Conservation (phyloP, 1,139 yeast species). For the Candida sp. region DNA sequence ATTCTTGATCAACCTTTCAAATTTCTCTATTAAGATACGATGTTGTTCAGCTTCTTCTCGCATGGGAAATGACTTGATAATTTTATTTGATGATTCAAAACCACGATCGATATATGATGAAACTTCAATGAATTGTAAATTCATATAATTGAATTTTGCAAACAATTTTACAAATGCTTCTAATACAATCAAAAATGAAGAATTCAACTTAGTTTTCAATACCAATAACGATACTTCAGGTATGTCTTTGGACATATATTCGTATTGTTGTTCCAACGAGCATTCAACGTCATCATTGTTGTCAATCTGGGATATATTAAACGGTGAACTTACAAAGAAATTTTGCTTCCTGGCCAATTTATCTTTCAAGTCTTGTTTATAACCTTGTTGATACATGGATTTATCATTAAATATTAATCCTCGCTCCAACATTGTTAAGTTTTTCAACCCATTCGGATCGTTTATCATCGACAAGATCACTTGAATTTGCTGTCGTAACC, state of each 20-base stretch:
- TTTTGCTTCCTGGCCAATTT: slow-evolving; percentile 16
- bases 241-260: slow-evolving; percentile 20
- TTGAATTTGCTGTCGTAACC: slow-evolving; percentile 44
- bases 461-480: slow-evolving; percentile 40
- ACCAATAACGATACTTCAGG: slow-evolving; percentile 32
- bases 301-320: slow-evolving; percentile 15
- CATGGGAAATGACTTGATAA: slow-evolving; percentile 23
- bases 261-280: slow-evolving; percentile 24
- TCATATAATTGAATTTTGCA: slow-evolving; percentile 26
- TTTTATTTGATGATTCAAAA: slow-evolving; percentile 10
- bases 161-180: slow-evolving; percentile 29
- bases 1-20: slow-evolving; percentile 21
- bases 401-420: slow-evolving; percentile 32
- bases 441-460: slow-evolving; percentile 29
- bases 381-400: slow-evolving; percentile 28
- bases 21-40: slow-evolving; percentile 24
- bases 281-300: slow-evolving; percentile 11
- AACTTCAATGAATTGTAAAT: slow-evolving; percentile 22
- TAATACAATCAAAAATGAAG: slow-evolving; percentile 32
- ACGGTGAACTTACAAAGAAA: slow-evolving; percentile 27
- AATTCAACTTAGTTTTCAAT: slow-evolving; percentile 28
- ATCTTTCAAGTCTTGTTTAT: slow-evolving; percentile 23
- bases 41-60: slow-evolving; percentile 30
- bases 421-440: slow-evolving; percentile 20
- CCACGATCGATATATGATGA: slow-evolving; percentile 27